Conservation (phyloP, 2,329 filamentous ascomycete species). For the Fusarium lateritium region DNA sequence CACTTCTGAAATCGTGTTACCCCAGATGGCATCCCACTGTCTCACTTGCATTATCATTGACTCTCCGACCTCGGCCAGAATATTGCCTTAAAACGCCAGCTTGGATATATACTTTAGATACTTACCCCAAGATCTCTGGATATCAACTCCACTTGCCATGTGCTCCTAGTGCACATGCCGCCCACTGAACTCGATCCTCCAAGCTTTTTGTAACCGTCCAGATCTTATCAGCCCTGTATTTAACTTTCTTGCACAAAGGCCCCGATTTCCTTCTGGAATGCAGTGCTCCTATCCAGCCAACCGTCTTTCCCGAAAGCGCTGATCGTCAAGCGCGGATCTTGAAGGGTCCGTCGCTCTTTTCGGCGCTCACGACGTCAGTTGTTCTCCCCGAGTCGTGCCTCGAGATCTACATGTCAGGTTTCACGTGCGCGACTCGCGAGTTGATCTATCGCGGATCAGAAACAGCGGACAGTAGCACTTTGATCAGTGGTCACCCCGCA, state of each 20-base stretch:
- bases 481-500: not conserved
- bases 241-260: slow-evolving; percentile 8
- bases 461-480: not conserved
- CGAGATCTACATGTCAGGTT: slow-evolving; percentile 31
- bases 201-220: not conserved
- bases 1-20: slow-evolving; percentile 17
- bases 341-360: slow-evolving; percentile 25
- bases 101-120: not conserved
- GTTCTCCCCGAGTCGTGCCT: slow-evolving; percentile 23
- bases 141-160: slow-evolving; percentile 41
- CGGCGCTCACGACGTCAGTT: slow-evolving; percentile 26
- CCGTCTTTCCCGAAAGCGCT: slow-evolving; percentile 2
- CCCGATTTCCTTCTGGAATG: slow-evolving; percentile 35
- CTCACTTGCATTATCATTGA: slow-evolving; percentile 28
- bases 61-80: slow-evolving; percentile 28
- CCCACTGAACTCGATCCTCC: slow-evolving; percentile 19
- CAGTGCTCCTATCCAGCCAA: slow-evolving; percentile 18
- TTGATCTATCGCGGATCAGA: slow-evolving; percentile 1
- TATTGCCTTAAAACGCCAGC: not conserved
- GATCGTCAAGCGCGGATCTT: slow-evolving; percentile 26
- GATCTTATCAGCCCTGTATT: slow-evolving; percentile 16
- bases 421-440: slow-evolving; percentile 20
- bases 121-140: slow-evolving; percentile 12
- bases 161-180: slow-evolving; percentile 18
- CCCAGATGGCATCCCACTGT: slow-evolving; percentile 29